phyloP scores from a whole-genome alignment of 192 early-diverging fungal species.

The Allomyces macrogynus region DNA sequence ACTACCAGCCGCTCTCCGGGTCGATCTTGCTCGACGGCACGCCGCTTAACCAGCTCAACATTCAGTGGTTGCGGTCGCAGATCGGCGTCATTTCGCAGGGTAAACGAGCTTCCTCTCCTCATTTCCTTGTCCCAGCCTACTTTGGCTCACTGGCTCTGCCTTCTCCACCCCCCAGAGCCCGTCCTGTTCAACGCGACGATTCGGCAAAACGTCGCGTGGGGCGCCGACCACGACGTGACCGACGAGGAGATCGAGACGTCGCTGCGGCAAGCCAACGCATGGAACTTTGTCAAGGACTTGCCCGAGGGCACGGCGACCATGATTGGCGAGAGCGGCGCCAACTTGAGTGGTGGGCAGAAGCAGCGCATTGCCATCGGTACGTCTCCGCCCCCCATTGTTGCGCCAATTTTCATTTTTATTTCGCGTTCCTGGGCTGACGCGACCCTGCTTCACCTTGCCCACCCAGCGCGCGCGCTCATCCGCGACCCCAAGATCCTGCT shows the following conservation, averaged over 20 bases:
- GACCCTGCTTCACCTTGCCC: no score
- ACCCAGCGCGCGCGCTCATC: constrained; percentile 53
- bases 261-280: background rate
- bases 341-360: constrained; percentile 76
- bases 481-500: constrained; percentile 72
- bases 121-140: no score
- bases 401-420: no score
- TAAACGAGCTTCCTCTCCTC: background rate
- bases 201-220: constrained; percentile 62
- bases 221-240: constrained; percentile 34
- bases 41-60: constrained; percentile 33
- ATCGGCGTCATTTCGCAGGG: constrained; percentile 57
- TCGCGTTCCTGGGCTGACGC: no score
- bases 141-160: no score
- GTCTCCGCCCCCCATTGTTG: no score
- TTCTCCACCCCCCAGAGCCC: constrained; percentile 21
- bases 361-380: constrained; percentile 79
- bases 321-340: constrained; percentile 60
- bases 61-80: constrained; percentile 35
- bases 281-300: constrained; percentile 57
- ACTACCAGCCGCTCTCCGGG: constrained; percentile 48
- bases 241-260: constrained; percentile 34
- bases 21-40: constrained; percentile 42
- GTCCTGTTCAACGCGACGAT: constrained; percentile 65
- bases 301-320: constrained; percentile 61